Evolutionary conservation across 2,329 filamentous ascomycete genomes (phyloP).

Genomic region (Tolypocladium album): DNA sequence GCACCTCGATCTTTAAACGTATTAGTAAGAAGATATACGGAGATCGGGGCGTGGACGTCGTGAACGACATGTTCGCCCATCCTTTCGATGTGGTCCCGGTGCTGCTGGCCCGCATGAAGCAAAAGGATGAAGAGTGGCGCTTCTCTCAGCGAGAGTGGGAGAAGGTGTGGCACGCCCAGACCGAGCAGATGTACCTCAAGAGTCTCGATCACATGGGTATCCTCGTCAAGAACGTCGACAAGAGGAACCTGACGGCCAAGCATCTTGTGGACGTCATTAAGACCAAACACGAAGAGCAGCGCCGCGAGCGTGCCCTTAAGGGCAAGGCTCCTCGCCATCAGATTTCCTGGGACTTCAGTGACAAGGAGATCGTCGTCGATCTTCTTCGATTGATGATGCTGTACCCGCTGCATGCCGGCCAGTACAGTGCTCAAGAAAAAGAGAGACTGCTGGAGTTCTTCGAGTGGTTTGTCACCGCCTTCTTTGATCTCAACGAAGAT

Average conservation of each 20-base stretch:
- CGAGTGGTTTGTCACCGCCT: conserved; percentile 62
- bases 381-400: conserved; percentile 52
- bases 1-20: conserved; percentile 91
- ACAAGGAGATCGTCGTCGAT: conserved; percentile 56
- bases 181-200: conserved; percentile 88
- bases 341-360: conserved; percentile 63
- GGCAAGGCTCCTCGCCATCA: conserved; percentile 57
- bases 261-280: conserved; percentile 84
- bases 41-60: conserved; percentile 74
- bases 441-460: conserved; percentile 66
- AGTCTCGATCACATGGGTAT: conserved; percentile 96
- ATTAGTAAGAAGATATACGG: conserved; percentile 98
- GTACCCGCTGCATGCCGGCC: conserved; percentile 56
- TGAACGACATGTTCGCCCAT: conserved; percentile 73
- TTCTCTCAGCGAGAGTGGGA: conserved; percentile 97
- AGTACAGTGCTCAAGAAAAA: conserved; percentile 63
- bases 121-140: conserved; percentile 96
- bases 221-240: conserved; percentile 77
- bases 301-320: conserved; percentile 56
- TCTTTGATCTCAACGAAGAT: conserved; percentile 67
- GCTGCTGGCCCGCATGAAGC: conserved; percentile 79
- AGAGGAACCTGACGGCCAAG: conserved; percentile 83
- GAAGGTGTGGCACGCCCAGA: conserved; percentile 96
- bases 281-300: conserved; percentile 84
- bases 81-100: conserved; percentile 85